Evolutionary conservation across 2,329 filamentous ascomycete species (phyloP).

Genomic region (Fusarium nurragi): DNA sequence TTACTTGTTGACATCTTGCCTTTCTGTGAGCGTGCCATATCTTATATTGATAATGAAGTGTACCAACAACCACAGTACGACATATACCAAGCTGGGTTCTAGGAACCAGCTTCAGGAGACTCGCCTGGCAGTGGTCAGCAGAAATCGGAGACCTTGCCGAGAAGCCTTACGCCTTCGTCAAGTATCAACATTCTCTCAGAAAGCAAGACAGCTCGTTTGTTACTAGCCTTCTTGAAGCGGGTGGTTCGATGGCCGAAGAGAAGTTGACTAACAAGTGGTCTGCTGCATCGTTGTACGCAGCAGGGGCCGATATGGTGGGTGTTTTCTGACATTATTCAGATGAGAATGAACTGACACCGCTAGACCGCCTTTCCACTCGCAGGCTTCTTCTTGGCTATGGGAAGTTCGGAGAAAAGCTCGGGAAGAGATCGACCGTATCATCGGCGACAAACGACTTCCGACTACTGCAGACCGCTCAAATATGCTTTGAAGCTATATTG

Average conservation of each 20-base stretch:
- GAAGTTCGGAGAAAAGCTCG: conserved; percentile 29
- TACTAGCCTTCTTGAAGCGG: conserved; percentile 6
- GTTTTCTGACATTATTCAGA: background rate
- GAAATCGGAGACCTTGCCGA: conserved; percentile 12
- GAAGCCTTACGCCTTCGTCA: conserved; percentile 31
- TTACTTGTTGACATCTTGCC: conserved; percentile 35
- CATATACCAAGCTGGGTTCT: conserved; percentile 33
- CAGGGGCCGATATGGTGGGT: conserved; percentile 34
- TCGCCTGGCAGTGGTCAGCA: conserved; percentile 13
- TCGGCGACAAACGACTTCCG: conserved; percentile 44
- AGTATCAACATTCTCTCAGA: conserved; percentile 17
- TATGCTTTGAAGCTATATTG: conserved; percentile 42
- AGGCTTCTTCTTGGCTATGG: conserved; percentile 34
- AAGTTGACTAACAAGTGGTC: conserved; percentile 34
- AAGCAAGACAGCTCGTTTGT: conserved; percentile 23
- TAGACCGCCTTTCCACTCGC: conserved; percentile 32
- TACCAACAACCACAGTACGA: conserved; percentile 5
- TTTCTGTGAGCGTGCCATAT: conserved; percentile 10
- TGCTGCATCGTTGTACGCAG: conserved; percentile 32
- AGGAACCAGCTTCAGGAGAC: conserved; percentile 20
- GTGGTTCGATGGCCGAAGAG: conserved; percentile 17
- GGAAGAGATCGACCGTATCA: conserved; percentile 33
- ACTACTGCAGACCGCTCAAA: conserved; percentile 34
- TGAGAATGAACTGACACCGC: background rate
- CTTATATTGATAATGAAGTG: background rate